Conservation (phyloP, 768 basidiomycete genomes). For the Pulveroboletus sp. region DNA sequence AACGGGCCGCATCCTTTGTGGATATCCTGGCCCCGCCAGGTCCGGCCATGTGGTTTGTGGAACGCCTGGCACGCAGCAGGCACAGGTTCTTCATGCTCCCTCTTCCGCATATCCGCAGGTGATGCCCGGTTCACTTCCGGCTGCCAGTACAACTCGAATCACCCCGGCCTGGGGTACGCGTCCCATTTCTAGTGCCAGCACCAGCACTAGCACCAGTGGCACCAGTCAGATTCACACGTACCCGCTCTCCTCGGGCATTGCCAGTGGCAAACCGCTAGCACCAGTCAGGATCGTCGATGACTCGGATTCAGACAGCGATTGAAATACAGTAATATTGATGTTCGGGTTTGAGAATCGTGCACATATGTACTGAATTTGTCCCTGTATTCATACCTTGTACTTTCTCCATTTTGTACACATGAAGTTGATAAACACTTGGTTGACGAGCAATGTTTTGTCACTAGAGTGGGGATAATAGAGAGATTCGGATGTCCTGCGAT, state of each 20-base stretch:
- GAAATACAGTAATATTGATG: no score
- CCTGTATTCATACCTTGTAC: slow-evolving; percentile 6
- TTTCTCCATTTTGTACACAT: not conserved
- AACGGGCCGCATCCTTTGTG: not conserved
- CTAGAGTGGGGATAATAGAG: no score
- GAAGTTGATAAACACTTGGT: no score
- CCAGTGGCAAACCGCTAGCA: no score
- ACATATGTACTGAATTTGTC: no score
- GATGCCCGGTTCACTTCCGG: slow-evolving; percentile 26
- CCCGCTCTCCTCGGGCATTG: slow-evolving; percentile 1
- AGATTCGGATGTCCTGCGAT: no score
- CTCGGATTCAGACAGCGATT: no score
- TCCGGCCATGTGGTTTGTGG: not conserved
- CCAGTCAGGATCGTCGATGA: no score
- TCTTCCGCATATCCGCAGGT: slow-evolving; percentile 24
- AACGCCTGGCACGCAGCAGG: not conserved
- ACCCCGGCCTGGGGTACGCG: no score
- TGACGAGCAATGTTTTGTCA: no score
- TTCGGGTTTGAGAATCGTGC: not conserved
- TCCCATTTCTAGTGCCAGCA: not conserved
- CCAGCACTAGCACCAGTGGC: not conserved
- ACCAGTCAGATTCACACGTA: slow-evolving; percentile 2
- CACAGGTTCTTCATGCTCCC: slow-evolving; percentile 19
- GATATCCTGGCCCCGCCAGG: not conserved
- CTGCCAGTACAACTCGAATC: no score